phyloP scores from a whole-genome alignment of 805 yeast species.

The Saturnispora bothae region DNA sequence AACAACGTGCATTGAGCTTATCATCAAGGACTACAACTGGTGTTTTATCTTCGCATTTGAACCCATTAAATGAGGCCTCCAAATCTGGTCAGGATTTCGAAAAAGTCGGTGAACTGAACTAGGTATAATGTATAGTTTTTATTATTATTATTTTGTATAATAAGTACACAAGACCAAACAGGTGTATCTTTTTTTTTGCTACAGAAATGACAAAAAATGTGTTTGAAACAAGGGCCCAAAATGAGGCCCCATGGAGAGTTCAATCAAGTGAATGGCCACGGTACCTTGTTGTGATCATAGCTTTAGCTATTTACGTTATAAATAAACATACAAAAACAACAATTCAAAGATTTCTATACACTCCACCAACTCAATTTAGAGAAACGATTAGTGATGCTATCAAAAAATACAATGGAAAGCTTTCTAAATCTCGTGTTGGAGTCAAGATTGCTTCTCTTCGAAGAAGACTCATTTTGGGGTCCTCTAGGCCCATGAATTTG shows the following conservation, averaged over 20 bases:
- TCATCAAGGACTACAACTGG: slow-evolving; percentile 8
- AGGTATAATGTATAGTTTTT: no score
- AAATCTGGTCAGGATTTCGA: slow-evolving; percentile 7
- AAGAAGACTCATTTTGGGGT: slow-evolving; percentile 25
- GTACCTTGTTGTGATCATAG: background rate
- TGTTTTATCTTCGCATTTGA: slow-evolving; percentile 8
- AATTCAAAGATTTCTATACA: slow-evolving; percentile 16
- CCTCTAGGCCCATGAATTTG: slow-evolving; percentile 23
- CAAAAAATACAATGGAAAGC: slow-evolving; percentile 12
- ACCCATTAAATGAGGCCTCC: slow-evolving; percentile 4
- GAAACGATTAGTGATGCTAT: slow-evolving; percentile 18
- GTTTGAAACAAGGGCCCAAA: no score
- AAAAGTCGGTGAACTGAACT: slow-evolving; percentile 18
- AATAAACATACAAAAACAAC: slow-evolving; percentile 9
- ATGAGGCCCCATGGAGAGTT: no score
- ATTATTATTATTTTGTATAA: no score
- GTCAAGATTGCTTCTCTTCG: slow-evolving; percentile 20
- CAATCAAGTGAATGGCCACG: no score
- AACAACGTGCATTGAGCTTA: slow-evolving; percentile 12
- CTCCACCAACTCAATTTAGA: slow-evolving; percentile 23
- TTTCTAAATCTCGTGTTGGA: slow-evolving; percentile 19
- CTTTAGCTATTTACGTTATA: background rate
- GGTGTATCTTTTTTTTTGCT: no score
- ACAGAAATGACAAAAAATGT: no score
- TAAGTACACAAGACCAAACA: no score